Evolutionary conservation across 768 basidiomycete species (phyloP).

Genomic region (Tulasnella sp.): DNA sequence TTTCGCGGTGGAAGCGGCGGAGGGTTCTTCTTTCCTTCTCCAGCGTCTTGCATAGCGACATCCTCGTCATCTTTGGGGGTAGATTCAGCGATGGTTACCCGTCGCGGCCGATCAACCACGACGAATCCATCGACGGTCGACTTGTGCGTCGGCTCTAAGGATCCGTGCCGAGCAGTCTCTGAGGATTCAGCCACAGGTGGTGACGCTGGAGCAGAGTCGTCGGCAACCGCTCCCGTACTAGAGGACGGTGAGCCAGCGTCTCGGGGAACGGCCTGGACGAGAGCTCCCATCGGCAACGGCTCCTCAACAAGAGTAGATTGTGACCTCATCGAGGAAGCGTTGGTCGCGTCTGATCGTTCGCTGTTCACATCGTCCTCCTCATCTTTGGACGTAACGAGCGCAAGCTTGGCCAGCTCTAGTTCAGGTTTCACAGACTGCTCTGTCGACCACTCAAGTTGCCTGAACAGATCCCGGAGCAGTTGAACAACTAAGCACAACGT

Average conservation of each 20-base stretch:
- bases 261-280: background rate
- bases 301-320: slow-evolving; percentile 80
- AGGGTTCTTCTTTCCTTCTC: slow-evolving; percentile 20
- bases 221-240: background rate
- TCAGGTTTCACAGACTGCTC: slow-evolving; percentile 66
- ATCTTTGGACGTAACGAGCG: slow-evolving; percentile 79
- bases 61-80: background rate
- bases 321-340: slow-evolving; percentile 22
- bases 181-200: background rate
- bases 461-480: slow-evolving; percentile 70
- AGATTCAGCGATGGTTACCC: background rate
- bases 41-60: background rate
- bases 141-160: background rate
- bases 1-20: slow-evolving; percentile 45
- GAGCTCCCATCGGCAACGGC: slow-evolving; percentile 22
- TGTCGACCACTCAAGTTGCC: slow-evolving; percentile 56
- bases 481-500: slow-evolving; percentile 47
- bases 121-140: background rate
- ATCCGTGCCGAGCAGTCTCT: background rate
- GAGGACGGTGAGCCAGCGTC: background rate
- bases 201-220: background rate
- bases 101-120: background rate
- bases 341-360: slow-evolving; percentile 24
- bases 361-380: slow-evolving; percentile 70
- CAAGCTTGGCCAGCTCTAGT: slow-evolving; percentile 80